Percentiles rank a stretch among this genome's conserved stretches.
These are phyloP conservation scores for Psilocybe sp. DNA, from an alignment of 768 basidiomycete species.

Conservation along the genomic window DNA sequence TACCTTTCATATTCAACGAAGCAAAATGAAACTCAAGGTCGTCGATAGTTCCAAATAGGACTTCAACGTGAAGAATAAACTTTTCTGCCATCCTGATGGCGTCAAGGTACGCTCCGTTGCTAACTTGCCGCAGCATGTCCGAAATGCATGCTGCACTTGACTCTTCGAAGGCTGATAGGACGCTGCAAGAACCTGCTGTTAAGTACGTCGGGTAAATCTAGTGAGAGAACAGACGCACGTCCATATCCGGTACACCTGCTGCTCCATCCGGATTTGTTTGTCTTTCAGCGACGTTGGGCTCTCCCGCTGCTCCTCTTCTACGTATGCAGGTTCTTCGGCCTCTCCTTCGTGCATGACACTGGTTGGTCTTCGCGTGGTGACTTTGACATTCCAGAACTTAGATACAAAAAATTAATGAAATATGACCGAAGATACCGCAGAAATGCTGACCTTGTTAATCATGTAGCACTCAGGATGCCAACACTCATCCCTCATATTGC, in stretches of 20 bases:
- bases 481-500: slow-evolving; percentile 97
- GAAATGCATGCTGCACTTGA: slow-evolving; percentile 99
- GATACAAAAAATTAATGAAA: slow-evolving; percentile 1
- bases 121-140: slow-evolving; percentile 97
- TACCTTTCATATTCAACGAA: slow-evolving; percentile 81
- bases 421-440: neutral
- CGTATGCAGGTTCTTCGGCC: slow-evolving; percentile 50
- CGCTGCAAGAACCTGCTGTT: slow-evolving; percentile 38
- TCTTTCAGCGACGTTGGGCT: slow-evolving; percentile 78
- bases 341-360: slow-evolving; percentile 54
- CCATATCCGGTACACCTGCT: slow-evolving; percentile 98
- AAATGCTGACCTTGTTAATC: slow-evolving; percentile 87
- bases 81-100: slow-evolving; percentile 98
- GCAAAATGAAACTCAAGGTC: slow-evolving; percentile 90
- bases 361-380: slow-evolving; percentile 70
- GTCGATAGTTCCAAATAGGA: slow-evolving; percentile 94
- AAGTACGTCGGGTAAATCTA: slow-evolving; percentile 3
- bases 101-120: slow-evolving; percentile 93
- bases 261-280: slow-evolving; percentile 92
- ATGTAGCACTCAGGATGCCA: slow-evolving; percentile 99
- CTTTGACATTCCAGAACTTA: slow-evolving; percentile 99
- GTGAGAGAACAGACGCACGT: slow-evolving; percentile 60
- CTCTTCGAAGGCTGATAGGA: slow-evolving; percentile 97
- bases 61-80: slow-evolving; percentile 98
- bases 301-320: slow-evolving; percentile 80